Conservation (phyloP, 1,139 yeast species). For the Martiniozyma asiatica region DNA sequence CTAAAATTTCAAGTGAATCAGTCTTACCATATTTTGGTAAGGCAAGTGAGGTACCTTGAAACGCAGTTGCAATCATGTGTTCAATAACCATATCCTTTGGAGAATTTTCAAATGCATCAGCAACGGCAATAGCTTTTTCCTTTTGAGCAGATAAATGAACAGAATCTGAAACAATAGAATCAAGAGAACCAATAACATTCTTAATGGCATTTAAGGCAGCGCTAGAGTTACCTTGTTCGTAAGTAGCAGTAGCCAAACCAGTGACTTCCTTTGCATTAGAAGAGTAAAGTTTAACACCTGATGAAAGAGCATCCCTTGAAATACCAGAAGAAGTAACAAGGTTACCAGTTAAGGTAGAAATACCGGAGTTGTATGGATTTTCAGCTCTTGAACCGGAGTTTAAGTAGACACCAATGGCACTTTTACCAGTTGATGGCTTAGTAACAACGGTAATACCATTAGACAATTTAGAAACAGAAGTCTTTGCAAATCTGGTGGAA, state of each 20-base stretch:
- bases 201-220: constrained; percentile 19
- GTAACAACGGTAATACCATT: constrained; percentile 68
- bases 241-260: constrained; percentile 20
- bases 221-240: constrained; percentile 19
- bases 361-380: constrained; percentile 71
- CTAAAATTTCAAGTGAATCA: constrained; percentile 48
- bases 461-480: constrained; percentile 57
- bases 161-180: constrained; percentile 15
- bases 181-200: constrained; percentile 12
- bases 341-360: constrained; percentile 51
- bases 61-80: constrained; percentile 70
- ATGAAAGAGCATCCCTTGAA: constrained; percentile 18
- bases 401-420: constrained; percentile 57
- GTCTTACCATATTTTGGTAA: constrained; percentile 65
- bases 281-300: constrained; percentile 26
- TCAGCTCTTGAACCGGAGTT: constrained; percentile 75
- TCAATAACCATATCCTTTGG: constrained; percentile 46
- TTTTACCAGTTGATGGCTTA: constrained; percentile 45
- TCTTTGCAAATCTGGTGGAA: constrained; percentile 35
- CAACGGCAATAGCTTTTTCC: constrained; percentile 24
- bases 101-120: constrained; percentile 33
- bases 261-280: constrained; percentile 23
- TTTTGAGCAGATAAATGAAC: constrained; percentile 18
- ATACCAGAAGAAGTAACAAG: constrained; percentile 29
- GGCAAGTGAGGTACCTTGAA: constrained; percentile 72